Evolutionary conservation across 352 stramenopile genomes (phyloP).

Genomic region (Globisporangium lucens): DNA sequence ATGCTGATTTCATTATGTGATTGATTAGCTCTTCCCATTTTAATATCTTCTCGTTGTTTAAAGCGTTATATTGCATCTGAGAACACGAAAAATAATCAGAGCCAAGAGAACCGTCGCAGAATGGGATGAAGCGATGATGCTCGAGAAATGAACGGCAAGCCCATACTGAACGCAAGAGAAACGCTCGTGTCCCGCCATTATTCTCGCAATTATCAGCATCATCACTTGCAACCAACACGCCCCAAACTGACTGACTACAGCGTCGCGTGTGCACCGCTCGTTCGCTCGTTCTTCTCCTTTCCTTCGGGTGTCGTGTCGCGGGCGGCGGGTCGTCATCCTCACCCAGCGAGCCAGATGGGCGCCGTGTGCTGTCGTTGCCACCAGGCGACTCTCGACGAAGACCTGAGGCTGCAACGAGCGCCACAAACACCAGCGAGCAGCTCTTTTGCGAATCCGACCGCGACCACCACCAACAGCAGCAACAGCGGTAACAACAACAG

Average conservation of each 20-base stretch:
- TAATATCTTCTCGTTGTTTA: not conserved
- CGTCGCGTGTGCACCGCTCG: not conserved
- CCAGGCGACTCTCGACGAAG: slow-evolving; percentile 59
- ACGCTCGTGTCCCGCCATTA: not conserved
- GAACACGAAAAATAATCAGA: not conserved
- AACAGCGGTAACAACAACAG: slow-evolving; percentile 5
- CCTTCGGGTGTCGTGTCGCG: not conserved
- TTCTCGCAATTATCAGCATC: not conserved
- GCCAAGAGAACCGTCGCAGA: not conserved
- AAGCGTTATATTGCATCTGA: not conserved
- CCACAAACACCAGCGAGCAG: not conserved
- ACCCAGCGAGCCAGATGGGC: slow-evolving; percentile 37
- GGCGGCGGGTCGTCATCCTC: not conserved
- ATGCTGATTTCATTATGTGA: not conserved
- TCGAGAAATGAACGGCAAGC: not conserved
- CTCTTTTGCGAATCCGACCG: not conserved
- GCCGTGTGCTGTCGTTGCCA: slow-evolving; percentile 68
- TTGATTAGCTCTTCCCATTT: not conserved
- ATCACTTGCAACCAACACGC: not conserved
- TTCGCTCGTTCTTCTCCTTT: not conserved
- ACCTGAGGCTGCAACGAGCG: slow-evolving; percentile 23
- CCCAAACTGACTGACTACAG: not conserved
- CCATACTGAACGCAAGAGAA: slow-evolving; percentile 11
- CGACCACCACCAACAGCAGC: not conserved
- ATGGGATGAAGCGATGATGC: not conserved